These are phyloP conservation scores for Nephelium lappaceum DNA, from an alignment of 345 rosid genomes.

Conservation along the genomic window DNA sequence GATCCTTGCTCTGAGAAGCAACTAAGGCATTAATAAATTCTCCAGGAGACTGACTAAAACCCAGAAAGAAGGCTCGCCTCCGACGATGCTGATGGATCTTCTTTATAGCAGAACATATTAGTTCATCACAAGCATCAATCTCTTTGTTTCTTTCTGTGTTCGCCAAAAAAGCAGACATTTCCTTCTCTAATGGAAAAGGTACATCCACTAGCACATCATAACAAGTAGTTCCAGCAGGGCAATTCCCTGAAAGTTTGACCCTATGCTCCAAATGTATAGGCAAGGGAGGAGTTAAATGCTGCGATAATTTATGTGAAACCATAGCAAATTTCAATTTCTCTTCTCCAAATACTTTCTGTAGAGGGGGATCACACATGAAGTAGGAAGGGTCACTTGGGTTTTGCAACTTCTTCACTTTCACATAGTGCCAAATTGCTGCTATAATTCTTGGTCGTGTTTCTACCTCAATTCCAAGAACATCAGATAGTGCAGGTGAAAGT, in stretches of 20 bases:
- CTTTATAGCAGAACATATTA: slow-evolving; percentile 46
- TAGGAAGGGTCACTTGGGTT: slow-evolving; percentile 45
- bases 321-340: slow-evolving; percentile 53
- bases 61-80: slow-evolving; percentile 62
- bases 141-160: slow-evolving; percentile 49
- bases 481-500: slow-evolving; percentile 50
- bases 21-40: slow-evolving; percentile 52
- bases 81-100: slow-evolving; percentile 51
- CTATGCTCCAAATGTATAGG: slow-evolving; percentile 64
- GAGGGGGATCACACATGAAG: slow-evolving; percentile 53
- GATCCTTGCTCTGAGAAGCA: slow-evolving; percentile 63
- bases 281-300: slow-evolving; percentile 49
- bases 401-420: slow-evolving; percentile 55
- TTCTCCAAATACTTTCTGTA: slow-evolving; percentile 58
- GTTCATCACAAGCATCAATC: slow-evolving; percentile 49
- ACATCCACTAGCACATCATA: slow-evolving; percentile 60
- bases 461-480: slow-evolving; percentile 57
- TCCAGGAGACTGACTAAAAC: slow-evolving; percentile 63
- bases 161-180: slow-evolving; percentile 44
- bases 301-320: slow-evolving; percentile 52
- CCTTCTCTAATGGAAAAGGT: slow-evolving; percentile 51
- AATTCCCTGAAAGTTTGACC: slow-evolving; percentile 58
- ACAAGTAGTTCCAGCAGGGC: slow-evolving; percentile 56
- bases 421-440: slow-evolving; percentile 65
- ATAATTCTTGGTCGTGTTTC: slow-evolving; percentile 53